Conservation (phyloP, 23 red algal genomes). For the Gracilariopsis chorda region DNA sequence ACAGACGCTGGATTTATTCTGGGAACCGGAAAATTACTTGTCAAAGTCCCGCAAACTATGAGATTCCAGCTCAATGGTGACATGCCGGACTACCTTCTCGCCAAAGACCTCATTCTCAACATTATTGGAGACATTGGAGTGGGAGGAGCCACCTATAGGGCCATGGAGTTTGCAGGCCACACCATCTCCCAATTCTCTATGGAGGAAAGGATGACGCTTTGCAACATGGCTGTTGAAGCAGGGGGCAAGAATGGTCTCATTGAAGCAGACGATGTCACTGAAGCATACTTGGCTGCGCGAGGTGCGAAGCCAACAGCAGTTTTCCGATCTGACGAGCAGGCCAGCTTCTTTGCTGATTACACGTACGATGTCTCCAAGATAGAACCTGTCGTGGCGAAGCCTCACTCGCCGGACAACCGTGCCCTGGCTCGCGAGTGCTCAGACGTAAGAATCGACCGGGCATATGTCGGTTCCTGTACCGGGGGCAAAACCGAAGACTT, state of each 20-base stretch:
- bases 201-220: slow-evolving; percentile 94
- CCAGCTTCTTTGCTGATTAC: slow-evolving; percentile 76
- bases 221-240: slow-evolving; percentile 99
- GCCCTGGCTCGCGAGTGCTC: slow-evolving; percentile 89
- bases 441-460: slow-evolving; percentile 72
- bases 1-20: slow-evolving; percentile 95
- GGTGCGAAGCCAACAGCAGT: slow-evolving; percentile 63
- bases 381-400: slow-evolving; percentile 96
- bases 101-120: slow-evolving; percentile 97
- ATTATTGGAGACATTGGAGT: slow-evolving; percentile 98
- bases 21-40: slow-evolving; percentile 94
- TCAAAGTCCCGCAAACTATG: slow-evolving; percentile 98
- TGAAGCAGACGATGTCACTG: slow-evolving; percentile 75
- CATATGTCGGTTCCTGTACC: slow-evolving; percentile 98
- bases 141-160: slow-evolving; percentile 92
- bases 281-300: slow-evolving; percentile 61
- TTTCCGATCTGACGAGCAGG: slow-evolving; percentile 73
- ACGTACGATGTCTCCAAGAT: slow-evolving; percentile 66
- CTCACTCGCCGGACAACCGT: slow-evolving; percentile 95
- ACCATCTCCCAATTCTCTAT: slow-evolving; percentile 81
- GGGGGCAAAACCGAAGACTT: slow-evolving; percentile 99
- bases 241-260: slow-evolving; percentile 98
- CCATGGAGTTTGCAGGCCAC: slow-evolving; percentile 95
- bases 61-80: slow-evolving; percentile 83
- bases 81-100: slow-evolving; percentile 93